These are phyloP conservation scores for Mrakia gelida DNA, from an alignment of 768 basidiomycete species.

Conservation along the genomic window DNA sequence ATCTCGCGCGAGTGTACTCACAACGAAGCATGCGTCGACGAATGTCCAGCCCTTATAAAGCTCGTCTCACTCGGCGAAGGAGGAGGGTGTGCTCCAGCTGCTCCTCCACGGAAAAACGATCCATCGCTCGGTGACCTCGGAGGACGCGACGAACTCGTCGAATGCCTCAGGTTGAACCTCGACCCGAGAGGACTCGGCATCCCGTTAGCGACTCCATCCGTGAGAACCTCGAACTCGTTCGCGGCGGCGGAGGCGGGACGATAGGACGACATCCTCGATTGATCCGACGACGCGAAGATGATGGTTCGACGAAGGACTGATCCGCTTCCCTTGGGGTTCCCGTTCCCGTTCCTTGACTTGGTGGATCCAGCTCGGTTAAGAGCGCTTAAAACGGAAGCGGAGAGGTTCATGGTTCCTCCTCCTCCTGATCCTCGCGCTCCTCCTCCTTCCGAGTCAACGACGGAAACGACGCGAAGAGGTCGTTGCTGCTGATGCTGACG, in stretches of 20 bases:
- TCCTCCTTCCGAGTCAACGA: background rate
- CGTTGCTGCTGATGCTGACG: background rate
- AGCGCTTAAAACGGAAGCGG: slow-evolving; percentile 8
- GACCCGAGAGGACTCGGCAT: slow-evolving; percentile 6
- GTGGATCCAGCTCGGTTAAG: background rate
- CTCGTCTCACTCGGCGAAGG: slow-evolving; percentile 9
- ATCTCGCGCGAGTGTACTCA: background rate
- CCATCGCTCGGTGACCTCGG: background rate
- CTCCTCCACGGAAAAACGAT: background rate
- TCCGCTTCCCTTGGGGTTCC: background rate
- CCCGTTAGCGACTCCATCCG: background rate
- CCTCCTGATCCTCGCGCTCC: background rate
- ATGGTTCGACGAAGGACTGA: slow-evolving; percentile 23
- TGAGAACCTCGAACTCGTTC: slow-evolving; percentile 8
- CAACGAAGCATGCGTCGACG: slow-evolving; percentile 22
- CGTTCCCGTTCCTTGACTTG: background rate
- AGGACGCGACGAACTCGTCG: slow-evolving; percentile 5
- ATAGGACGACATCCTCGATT: slow-evolving; percentile 19
- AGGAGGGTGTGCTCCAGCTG: background rate
- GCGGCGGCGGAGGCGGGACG: background rate
- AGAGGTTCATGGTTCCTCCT: background rate
- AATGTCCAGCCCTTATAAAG: slow-evolving; percentile 19
- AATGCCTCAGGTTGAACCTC: slow-evolving; percentile 6
- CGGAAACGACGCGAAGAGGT: background rate
- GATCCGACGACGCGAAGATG: slow-evolving; percentile 13